Evolutionary conservation across 768 basidiomycete species (phyloP).

Genomic region (Lentinula boryana): DNA sequence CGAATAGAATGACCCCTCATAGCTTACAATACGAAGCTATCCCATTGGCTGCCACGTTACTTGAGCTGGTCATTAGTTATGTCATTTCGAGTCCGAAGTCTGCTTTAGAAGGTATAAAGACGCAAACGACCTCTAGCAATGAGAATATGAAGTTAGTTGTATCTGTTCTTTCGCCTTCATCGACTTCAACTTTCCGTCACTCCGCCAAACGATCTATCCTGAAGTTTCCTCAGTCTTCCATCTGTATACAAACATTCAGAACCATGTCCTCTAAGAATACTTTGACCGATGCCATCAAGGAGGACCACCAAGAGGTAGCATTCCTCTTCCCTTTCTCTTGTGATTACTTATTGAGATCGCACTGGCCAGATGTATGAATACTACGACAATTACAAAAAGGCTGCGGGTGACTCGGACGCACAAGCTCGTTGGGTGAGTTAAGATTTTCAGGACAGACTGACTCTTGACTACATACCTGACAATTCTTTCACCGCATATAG

Average conservation of each 20-base stretch:
- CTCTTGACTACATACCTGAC: not conserved
- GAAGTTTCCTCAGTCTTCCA: not conserved
- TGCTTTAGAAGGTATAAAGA: not conserved
- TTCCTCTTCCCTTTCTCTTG: not conserved
- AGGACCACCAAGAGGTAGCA: slow-evolving; percentile 43
- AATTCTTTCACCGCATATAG: not conserved
- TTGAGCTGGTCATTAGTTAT: not conserved
- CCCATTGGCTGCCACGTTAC: not conserved
- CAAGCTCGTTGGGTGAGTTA: slow-evolving; percentile 42
- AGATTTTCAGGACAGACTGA: no score
- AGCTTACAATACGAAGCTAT: not conserved
- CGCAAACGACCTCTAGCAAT: not conserved
- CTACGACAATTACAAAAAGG: slow-evolving; percentile 41
- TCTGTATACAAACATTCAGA: not conserved
- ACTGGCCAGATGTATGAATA: slow-evolving; percentile 49
- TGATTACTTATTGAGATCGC: not conserved
- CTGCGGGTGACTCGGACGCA: slow-evolving; percentile 35
- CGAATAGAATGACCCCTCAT: not conserved
- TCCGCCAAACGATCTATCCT: not conserved
- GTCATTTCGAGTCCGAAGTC: not conserved
- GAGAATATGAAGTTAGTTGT: not conserved
- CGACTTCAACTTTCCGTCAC: not conserved
- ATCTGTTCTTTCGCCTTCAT: not conserved
- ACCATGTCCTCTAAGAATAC: slow-evolving; percentile 17
- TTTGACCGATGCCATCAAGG: slow-evolving; percentile 37